Conservation (phyloP, 768 basidiomycete species). For the Lactifluus pinguis region DNA sequence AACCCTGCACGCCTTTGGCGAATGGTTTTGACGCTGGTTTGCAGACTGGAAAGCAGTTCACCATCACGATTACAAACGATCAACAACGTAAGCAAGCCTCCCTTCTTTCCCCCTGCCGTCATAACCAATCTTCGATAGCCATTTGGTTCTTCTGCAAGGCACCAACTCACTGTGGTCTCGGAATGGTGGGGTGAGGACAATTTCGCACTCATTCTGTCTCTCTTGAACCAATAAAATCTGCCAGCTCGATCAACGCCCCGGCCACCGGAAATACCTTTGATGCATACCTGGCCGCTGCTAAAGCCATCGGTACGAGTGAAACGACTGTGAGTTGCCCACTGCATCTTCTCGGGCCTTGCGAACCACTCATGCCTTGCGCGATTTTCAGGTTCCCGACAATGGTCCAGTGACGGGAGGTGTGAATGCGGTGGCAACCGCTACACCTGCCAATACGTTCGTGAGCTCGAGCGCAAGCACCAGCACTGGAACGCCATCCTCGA, state of each 20-base stretch:
- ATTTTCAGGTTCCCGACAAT: slow-evolving; percentile 28
- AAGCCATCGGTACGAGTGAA: slow-evolving; percentile 29
- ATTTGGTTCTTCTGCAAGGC: slow-evolving; percentile 52
- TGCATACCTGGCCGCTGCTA: slow-evolving; percentile 34
- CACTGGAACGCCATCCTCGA: background rate
- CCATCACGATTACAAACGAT: slow-evolving; percentile 40
- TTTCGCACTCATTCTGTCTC: background rate
- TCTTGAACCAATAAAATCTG: background rate
- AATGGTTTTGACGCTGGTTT: slow-evolving; percentile 50
- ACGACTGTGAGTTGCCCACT: slow-evolving; percentile 25
- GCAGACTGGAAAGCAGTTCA: slow-evolving; percentile 31
- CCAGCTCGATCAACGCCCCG: slow-evolving; percentile 39
- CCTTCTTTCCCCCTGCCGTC: background rate
- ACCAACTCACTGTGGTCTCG: slow-evolving; percentile 38
- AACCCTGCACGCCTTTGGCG: slow-evolving; percentile 32
- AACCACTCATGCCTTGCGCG: background rate
- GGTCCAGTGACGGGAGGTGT: slow-evolving; percentile 37
- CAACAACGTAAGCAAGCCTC: slow-evolving; percentile 33
- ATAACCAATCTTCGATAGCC: slow-evolving; percentile 26
- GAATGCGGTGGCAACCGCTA: slow-evolving; percentile 6
- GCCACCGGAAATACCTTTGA: slow-evolving; percentile 35
- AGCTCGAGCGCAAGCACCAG: background rate
- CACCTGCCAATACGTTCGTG: background rate
- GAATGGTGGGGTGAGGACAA: slow-evolving; percentile 37
- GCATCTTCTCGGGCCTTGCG: no score